Base-by-base conservation (phyloP, 768 basidiomycete species). In the Suillus bovinus region DNA sequence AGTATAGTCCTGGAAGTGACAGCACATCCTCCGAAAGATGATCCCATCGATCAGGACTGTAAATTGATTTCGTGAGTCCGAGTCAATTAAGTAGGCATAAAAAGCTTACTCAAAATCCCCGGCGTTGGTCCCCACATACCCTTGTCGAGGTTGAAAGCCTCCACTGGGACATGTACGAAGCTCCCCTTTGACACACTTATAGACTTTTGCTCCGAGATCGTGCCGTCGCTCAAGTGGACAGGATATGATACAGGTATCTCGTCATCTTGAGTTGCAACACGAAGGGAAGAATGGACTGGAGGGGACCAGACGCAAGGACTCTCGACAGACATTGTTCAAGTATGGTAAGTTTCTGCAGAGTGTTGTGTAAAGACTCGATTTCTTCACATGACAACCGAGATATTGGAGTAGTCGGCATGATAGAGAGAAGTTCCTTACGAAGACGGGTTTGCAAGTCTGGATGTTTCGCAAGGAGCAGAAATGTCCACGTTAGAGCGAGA, bases 41-140 rank as follows among this genome's bases (percentile, higher is more conserved):
- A 68, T 90, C 83, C 92, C 92, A 94, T 29, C 92, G 81, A 63
- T 94, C 90, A 2, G 92, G 92, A 42, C 93, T 93, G 63, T 63
- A 60, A 46, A 39, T 36, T 29, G 36, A 13, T 39, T 50, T 60
- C 22, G 3, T 34, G 46, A 44, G 38, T 44, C 16, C 16, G 4
- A 13, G 13, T 50, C 58, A 20, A 58, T 59, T 11, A 36, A 29
- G 36, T 57, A 46, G 42, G 6, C 46, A 34, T 22, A 6, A 54
- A 59, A 53, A 14, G 46, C 86, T 66, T 70, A 93, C 93, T 86
- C 82, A 73, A 93, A 95, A 31, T 85, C 81, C 90, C 90, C 92
- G 36, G 88, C 91, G 70, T 91, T 86, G 84, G 78, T 6, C 93
- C 93, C 91, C 93, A 94, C 31, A 93, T 80, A 20, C 75, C 82